Conservation (phyloP, 2,329 filamentous ascomycete species). For the Aureobasidium sp. region DNA sequence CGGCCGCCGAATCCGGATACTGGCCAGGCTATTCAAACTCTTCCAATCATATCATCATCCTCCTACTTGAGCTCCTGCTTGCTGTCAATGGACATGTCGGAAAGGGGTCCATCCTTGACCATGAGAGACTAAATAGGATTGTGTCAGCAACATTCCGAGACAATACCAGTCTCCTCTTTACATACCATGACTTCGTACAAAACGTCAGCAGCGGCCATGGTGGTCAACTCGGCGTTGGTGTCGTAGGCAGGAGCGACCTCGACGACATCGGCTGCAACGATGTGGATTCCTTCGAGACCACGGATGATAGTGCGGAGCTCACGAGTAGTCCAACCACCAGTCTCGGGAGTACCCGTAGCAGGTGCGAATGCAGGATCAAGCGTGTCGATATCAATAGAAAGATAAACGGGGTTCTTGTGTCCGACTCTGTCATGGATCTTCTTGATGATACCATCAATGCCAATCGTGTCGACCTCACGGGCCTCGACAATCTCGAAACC, state of each 20-base stretch:
- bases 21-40: not conserved
- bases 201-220: slow-evolving; percentile 62
- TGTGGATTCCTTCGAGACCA: slow-evolving; percentile 60
- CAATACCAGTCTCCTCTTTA: not conserved
- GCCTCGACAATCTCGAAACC: slow-evolving; percentile 79
- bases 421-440: slow-evolving; percentile 67
- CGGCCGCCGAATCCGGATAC: not conserved
- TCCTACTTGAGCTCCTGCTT: slow-evolving; percentile 13
- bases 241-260: slow-evolving; percentile 69
- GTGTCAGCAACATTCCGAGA: not conserved
- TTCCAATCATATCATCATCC: not conserved
- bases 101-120: slow-evolving; percentile 70
- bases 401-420: slow-evolving; percentile 64
- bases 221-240: slow-evolving; percentile 64
- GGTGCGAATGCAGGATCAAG: slow-evolving; percentile 77
- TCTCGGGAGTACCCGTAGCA: slow-evolving; percentile 68
- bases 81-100: slow-evolving; percentile 3
- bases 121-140: slow-evolving; percentile 50
- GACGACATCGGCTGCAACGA: slow-evolving; percentile 65
- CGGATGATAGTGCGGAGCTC: slow-evolving; percentile 66
- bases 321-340: slow-evolving; percentile 66
- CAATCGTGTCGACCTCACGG: slow-evolving; percentile 61
- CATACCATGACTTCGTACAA: slow-evolving; percentile 64
- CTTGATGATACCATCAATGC: slow-evolving; percentile 67
- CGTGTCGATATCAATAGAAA: slow-evolving; percentile 82